Percentiles rank a stretch among this genome's conserved stretches.
Conservation (phyloP, 495 filamentous ascomycete species). For the Neurospora sp. region DNA sequence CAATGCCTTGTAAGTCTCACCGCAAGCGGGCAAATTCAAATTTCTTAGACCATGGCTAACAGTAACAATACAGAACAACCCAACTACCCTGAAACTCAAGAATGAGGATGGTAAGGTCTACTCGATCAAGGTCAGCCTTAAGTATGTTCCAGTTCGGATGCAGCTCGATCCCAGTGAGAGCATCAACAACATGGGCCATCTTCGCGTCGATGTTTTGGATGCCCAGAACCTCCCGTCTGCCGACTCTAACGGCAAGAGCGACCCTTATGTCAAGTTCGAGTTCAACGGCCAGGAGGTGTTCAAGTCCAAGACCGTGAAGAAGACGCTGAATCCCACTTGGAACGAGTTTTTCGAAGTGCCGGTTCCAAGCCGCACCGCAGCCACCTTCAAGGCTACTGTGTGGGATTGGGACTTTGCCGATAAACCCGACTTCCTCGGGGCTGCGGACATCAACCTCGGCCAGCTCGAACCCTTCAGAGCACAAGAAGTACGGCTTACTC, state of each 20-base stretch:
- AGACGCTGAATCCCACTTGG: constrained; percentile 89
- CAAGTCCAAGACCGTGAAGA: constrained; percentile 94
- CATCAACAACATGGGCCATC: constrained; percentile 95
- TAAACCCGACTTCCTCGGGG: constrained; percentile 78
- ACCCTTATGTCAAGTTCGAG: constrained; percentile 92
- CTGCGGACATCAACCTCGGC: constrained; percentile 65
- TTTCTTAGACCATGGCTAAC: constrained; percentile 6
- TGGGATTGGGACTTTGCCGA: constrained; percentile 95
- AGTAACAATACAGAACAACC: constrained; percentile 56
- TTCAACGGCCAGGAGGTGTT: constrained; percentile 76
- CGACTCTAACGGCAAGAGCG: constrained; percentile 91
- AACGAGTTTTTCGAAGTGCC: constrained; percentile 88
- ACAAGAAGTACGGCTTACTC: constrained; percentile 57
- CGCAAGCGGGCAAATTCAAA: neutral
- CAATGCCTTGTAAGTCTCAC: constrained; percentile 60
- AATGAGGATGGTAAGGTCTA: constrained; percentile 65
- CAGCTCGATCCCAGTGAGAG: constrained; percentile 85
- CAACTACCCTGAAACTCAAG: constrained; percentile 68
- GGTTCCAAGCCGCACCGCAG: constrained; percentile 70
- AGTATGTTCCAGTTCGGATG: constrained; percentile 92
- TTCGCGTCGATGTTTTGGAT: constrained; percentile 85
- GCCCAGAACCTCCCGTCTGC: constrained; percentile 80
- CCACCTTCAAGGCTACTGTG: constrained; percentile 74
- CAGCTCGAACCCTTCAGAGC: constrained; percentile 74
- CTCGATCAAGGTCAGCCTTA: constrained; percentile 80